Evolutionary conservation across 2,329 filamentous ascomycete species (phyloP), one percentile per base, ranked within the genome.

Genomic region (Hypoxylon sp.): DNA sequence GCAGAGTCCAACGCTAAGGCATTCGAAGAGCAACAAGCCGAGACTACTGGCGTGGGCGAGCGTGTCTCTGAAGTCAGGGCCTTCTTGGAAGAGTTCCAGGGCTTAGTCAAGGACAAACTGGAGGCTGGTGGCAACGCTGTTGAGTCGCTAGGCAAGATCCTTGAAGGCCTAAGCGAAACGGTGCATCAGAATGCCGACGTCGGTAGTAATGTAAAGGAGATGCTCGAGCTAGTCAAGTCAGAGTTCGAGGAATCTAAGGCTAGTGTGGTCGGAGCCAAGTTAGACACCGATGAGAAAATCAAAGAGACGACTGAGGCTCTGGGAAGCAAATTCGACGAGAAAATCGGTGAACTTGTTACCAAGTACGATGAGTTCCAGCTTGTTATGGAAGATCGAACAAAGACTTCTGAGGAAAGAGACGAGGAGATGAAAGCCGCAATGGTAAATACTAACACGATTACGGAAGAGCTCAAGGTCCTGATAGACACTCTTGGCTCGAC

Each of bases 331-430:
- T 81, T 91, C 48, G 88, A 89, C 36, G 87, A 89, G 73, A 88
- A 87, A 73, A 85, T 98, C 72, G 87, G 87, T 64, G 92, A 94
- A 70, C 84, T 99, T 23, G 89, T 97, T 78, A 84, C 86, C 72
- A 98, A 97, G 78, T 97, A 97, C 75, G 94, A 98, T 60, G 93
- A 96, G 67, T 90, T 94, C 69, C 92, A 97, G 75, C 82, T 86
- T 19, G 83, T 89, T 6, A 86, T 93, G 30, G 92, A 97, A 48
- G 90, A 92, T 51, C 92, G 92, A 73, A 87, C 90, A 52, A 89
- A 90, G 70, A 86, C 90, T 34, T 88, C 89, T 59, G 93, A 95
- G 73, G 90, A 92, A 70, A 90, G 92, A 63, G 89, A 93, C 32
- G 81, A 87, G 34, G 87, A 91, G 70, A 90, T 94, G 68, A 88